Percentiles rank a stretch among this genome's conserved stretches.
These are phyloP conservation scores for Colletotrichum truncatum DNA, from an alignment of 2,329 filamentous ascomycete species.

Conservation along the genomic window DNA sequence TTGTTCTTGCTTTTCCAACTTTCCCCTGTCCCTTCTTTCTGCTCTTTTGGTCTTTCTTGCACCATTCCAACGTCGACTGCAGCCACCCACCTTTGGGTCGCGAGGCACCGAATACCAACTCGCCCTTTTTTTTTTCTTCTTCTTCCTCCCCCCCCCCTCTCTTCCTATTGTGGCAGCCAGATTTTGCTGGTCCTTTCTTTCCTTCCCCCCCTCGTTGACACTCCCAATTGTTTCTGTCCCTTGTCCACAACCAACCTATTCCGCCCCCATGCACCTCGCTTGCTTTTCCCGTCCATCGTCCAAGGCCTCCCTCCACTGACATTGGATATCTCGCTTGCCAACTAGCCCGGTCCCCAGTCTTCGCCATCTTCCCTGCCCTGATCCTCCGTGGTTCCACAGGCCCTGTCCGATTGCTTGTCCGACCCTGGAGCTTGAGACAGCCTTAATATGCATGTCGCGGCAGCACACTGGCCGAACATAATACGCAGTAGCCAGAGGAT, in stretches of 20 bases:
- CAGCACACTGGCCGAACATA: slow-evolving; percentile 23
- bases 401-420: slow-evolving; percentile 24
- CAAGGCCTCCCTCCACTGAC: slow-evolving; percentile 24
- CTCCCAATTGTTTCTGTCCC: background rate
- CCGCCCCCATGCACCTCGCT: background rate
- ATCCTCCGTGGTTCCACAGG: slow-evolving; percentile 27
- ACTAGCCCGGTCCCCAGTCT: slow-evolving; percentile 28
- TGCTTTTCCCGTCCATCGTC: slow-evolving; percentile 15
- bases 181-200: no score
- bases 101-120: slow-evolving; percentile 4
- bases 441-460: slow-evolving; percentile 29
- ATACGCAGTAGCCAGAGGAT: slow-evolving; percentile 5
- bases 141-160: background rate
- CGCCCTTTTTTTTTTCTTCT: background rate
- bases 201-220: background rate
- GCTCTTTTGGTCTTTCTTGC: background rate
- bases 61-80: background rate
- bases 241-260: background rate
- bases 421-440: slow-evolving; percentile 29
- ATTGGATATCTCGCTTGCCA: slow-evolving; percentile 31
- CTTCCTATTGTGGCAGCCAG: background rate
- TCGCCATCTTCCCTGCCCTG: slow-evolving; percentile 31
- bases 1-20: no score
- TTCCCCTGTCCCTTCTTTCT: background rate
- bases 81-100: no score